Evolutionary conservation across 164 flowering plant genomes (phyloP), one percentile per base, ranked within the genome.

Genomic region (Brasenia schreberi): DNA sequence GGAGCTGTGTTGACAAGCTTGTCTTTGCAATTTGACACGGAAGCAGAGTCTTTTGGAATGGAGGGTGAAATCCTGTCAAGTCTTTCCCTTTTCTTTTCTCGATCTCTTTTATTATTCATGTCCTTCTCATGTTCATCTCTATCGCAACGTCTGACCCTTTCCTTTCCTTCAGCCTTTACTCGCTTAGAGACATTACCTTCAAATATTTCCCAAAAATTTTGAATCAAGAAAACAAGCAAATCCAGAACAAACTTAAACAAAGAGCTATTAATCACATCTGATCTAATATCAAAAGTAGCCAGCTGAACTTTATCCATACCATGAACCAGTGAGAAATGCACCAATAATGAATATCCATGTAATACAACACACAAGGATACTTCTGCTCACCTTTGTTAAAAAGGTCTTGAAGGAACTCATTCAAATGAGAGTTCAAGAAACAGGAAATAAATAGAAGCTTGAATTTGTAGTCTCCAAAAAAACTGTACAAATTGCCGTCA

Each of bases 1-100:
- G 91, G 87, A 43, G 99, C 90, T 70, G 91, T 94, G 11, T 73
- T 77, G 74, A 78, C 43, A 70, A 78, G 83, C 73, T 94, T 86
- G 43, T 88, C 92, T 80, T 84, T 92, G 78, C 76, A 81, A 18
- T 85, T 52, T 70, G 71, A 77, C 61, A 72, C 7, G 65, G 83
- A 68, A 42, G 69, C 66, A 12, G 56, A 56, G 75, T 84, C 87
- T 76, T 77, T 83, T 70, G 62, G 65, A 39, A 66, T 72, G 66
- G 61, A 73, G 27, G 71, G 67, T 64, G 63, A 68, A 78, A 63
- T 77, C 70, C 77, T 82, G n/a, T 83, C 90, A 71, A 69, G 66
- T 71, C 91, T 82, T 49, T 88, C 93, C 69, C 84, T 81, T 66
- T 92, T 92, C 70, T 82, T 81, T 44, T 44, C 52, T 44, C 10